Conservation (phyloP, 108 stramenopile genomes). For the Nannochloropsis salina region DNA sequence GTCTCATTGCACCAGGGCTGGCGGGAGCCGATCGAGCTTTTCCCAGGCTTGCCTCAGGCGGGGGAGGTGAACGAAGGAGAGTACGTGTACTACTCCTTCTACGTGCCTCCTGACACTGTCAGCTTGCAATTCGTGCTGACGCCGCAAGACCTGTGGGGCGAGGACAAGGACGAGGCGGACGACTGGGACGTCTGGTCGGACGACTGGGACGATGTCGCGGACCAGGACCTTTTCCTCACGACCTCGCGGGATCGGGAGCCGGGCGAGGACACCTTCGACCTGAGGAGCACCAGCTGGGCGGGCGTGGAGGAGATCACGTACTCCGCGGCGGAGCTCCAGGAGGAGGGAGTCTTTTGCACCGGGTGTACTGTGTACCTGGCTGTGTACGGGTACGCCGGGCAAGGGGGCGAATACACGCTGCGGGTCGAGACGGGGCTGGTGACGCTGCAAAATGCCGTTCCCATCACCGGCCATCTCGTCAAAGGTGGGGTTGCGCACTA, state of each 20-base stretch:
- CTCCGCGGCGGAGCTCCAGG: not conserved
- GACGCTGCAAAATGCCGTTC: not conserved
- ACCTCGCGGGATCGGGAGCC: conserved; percentile 22
- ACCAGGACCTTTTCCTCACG: not conserved
- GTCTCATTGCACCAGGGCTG: conserved; percentile 25
- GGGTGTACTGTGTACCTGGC: conserved; percentile 30
- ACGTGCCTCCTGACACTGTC: not conserved
- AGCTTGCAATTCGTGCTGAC: conserved; percentile 26
- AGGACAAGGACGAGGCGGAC: not conserved
- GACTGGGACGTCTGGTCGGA: conserved; percentile 21
- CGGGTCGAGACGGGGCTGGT: not conserved
- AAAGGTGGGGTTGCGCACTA: not conserved
- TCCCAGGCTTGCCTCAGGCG: conserved; percentile 20
- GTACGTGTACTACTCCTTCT: conserved; percentile 28
- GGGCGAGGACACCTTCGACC: conserved; percentile 21
- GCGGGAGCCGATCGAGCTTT: not conserved
- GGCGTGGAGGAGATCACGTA: conserved; percentile 26
- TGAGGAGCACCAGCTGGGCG: conserved; percentile 6
- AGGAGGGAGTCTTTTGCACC: not conserved
- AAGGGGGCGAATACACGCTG: not conserved
- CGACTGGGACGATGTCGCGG: conserved; percentile 24
- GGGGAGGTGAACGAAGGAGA: conserved; percentile 23
- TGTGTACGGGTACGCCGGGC: conserved; percentile 26
- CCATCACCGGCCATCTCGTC: not conserved
- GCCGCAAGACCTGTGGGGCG: conserved; percentile 5